Evolutionary conservation across 108 stramenopile genomes (phyloP), one percentile per base, ranked within the genome.

Genomic region (Conticribra weissflogii): DNA sequence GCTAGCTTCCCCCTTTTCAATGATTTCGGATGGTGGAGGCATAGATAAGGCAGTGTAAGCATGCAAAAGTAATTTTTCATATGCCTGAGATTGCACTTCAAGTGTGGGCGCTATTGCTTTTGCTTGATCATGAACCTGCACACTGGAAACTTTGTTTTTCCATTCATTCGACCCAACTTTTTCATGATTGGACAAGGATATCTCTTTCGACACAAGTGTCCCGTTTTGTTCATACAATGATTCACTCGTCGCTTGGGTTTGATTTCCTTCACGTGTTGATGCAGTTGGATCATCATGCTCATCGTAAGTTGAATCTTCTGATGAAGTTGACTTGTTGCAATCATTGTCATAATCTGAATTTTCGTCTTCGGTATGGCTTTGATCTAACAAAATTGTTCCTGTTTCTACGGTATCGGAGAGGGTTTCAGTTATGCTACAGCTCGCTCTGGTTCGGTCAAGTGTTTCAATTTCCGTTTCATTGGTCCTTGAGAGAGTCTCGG

Each of bases 41-140:
- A 74, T 67, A 24, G 78, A 59, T 27, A 79, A 44, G 1, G 72
- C 78, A 23, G 59, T 63, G 68, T 79, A 79, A 12, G 78, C 78
- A 55, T 75, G 63, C 12, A 74, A 58, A 14, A 79, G 48, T 22
- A 74, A 29, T 21, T 68, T 63, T 50, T 79, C 67, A 25, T 79
- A 49, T 15, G 78, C 78, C 5, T 46, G 46, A n/a, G 71, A 28
- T 54, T 67, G 75, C 30, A 46, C 65, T 24, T 72, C 58, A 36
- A 57, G 67, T n/a, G 58, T 18, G 16, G 55, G 27, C 24, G 45
- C 64, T 23, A 30, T 55, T 51, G 34, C 45, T 17, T 19, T 32
- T 19, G 54, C 3, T 27, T 68, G 32, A 1, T 46, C 56, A 9
- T 22, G 21, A 0, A 17, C 29, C 3, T 3, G 17, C 29, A 30